phyloP scores from a whole-genome alignment of 768 basidiomycete genomes.

The Trametes coccinea region DNA sequence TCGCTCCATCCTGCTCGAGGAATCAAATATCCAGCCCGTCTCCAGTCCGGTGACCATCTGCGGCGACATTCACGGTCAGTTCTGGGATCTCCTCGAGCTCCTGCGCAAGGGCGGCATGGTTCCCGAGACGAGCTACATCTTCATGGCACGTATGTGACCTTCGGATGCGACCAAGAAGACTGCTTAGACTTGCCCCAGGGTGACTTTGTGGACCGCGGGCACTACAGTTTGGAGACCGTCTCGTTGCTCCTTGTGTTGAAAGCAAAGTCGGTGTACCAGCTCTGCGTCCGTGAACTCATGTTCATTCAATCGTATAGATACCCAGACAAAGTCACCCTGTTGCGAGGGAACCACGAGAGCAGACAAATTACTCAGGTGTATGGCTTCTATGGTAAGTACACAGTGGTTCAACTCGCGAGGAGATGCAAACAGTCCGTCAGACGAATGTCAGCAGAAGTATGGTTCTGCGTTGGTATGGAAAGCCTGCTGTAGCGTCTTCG shows the following conservation, averaged over 20 bases:
- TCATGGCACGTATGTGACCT: constrained; percentile 77
- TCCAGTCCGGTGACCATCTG: constrained; percentile 93
- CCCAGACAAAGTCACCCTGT: constrained; percentile 87
- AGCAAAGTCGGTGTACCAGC: constrained; percentile 57
- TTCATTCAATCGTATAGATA: constrained; percentile 50
- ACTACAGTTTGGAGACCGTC: constrained; percentile 95
- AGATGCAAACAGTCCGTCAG: constrained; percentile 37
- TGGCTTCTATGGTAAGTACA: constrained; percentile 86
- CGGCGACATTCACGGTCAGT: constrained; percentile 97
- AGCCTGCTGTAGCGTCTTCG: constrained; percentile 95
- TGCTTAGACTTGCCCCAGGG: constrained; percentile 53
- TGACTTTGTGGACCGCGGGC: constrained; percentile 96
- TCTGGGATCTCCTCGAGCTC: constrained; percentile 94
- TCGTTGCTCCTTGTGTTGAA: constrained; percentile 87
- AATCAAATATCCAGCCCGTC: constrained; percentile 97
- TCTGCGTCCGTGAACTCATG: neutral
- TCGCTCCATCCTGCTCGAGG: constrained; percentile 87
- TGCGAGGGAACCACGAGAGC: constrained; percentile 96
- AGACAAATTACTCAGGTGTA: constrained; percentile 98
- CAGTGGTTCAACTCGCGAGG: neutral
- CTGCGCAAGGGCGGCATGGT: constrained; percentile 83
- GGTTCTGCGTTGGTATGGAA: constrained; percentile 96
- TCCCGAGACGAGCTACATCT: constrained; percentile 90
- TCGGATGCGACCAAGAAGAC: constrained; percentile 9
- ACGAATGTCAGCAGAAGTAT: constrained; percentile 98